Evolutionary conservation across 106 monocot genomes (phyloP), one percentile per base, ranked within the genome.

Genomic region (Triglochin maritima): DNA sequence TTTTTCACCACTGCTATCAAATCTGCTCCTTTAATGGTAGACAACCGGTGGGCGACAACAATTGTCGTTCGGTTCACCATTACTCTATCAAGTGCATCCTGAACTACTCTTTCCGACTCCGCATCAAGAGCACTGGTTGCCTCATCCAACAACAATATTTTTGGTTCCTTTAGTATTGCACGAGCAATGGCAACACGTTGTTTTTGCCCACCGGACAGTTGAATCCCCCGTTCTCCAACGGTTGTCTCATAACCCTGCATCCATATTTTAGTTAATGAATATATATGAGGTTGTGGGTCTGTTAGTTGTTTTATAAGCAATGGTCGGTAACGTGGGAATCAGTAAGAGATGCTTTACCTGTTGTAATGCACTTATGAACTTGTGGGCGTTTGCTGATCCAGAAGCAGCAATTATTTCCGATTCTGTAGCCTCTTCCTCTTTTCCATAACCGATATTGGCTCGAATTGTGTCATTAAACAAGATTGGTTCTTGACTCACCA

Each of bases 401-500:
- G 87, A 68, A 60, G 87, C 87, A 44, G 80, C 60, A 41, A 79
- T 48, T 16, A 87, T 83, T 59, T 83, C 87, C 10, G 83, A 57
- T 56, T 87, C 87, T 17, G 83, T 75, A 3, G 83, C 87, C 4
- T 49, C 10, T 7, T 78, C 87, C 57, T 83, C 87, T 63, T 87
- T 87, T 55, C 87, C 87, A 51, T 87, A 87, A 51, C 80, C 83
- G 46, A 87, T 83, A 45, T 87, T 87, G 4, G 74, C 80, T 46
- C 87, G 74, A 49, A 87, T 81, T 3, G 83, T 76, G n/a, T 78
- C 87, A 42, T 81, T 83, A 61, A 87, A 87, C 17, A 87, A 65
- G 9, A 83, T 69, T 47, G 87, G 87, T 63, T 87, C 87, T 66
- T 87, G 87, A 57, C 80, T 78, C 5, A 87, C 87, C 17, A 87